Conservation (phyloP, 352 stramenopile genomes). For the Globisporangium yorkense region DNA sequence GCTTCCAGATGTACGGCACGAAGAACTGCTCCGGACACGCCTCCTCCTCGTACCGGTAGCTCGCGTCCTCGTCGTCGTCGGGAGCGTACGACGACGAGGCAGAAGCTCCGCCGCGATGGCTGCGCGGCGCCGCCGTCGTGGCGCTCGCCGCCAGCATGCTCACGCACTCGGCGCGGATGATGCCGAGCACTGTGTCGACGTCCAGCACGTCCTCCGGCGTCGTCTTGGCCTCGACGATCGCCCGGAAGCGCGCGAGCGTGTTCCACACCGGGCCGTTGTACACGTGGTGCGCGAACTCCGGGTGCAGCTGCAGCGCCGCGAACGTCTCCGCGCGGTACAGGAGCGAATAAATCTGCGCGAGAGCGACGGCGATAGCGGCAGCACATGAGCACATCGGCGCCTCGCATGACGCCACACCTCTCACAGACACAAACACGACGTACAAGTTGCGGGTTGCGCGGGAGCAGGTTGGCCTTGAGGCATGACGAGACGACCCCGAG, state of each 20-base stretch:
- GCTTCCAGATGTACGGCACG: slow-evolving; percentile 70
- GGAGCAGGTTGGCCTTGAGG: slow-evolving; percentile 56
- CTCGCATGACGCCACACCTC: background rate
- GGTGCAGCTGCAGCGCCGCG: slow-evolving; percentile 39
- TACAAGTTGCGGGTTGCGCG: slow-evolving; percentile 74
- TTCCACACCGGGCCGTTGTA: slow-evolving; percentile 60
- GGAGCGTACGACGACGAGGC: background rate
- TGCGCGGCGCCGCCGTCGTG: slow-evolving; percentile 6
- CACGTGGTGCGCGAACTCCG: slow-evolving; percentile 51
- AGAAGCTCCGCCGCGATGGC: background rate
- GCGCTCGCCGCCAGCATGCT: slow-evolving; percentile 50
- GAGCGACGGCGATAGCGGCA: background rate
- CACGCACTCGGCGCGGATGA: slow-evolving; percentile 69
- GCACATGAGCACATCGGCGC: background rate
- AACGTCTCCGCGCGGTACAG: slow-evolving; percentile 68
- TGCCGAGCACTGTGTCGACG: slow-evolving; percentile 50
- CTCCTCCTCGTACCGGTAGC: slow-evolving; percentile 77
- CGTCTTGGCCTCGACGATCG: slow-evolving; percentile 60
- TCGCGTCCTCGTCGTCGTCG: slow-evolving; percentile 48
- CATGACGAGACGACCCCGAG: slow-evolving; percentile 62
- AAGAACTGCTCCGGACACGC: slow-evolving; percentile 72
- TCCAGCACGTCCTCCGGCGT: slow-evolving; percentile 48
- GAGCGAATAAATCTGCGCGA: slow-evolving; percentile 71
- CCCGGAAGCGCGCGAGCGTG: slow-evolving; percentile 55
- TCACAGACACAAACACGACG: slow-evolving; percentile 2